These are phyloP conservation scores for Zalaria sp. DNA, from an alignment of 2,329 filamentous ascomycete genomes.

Conservation along the genomic window DNA sequence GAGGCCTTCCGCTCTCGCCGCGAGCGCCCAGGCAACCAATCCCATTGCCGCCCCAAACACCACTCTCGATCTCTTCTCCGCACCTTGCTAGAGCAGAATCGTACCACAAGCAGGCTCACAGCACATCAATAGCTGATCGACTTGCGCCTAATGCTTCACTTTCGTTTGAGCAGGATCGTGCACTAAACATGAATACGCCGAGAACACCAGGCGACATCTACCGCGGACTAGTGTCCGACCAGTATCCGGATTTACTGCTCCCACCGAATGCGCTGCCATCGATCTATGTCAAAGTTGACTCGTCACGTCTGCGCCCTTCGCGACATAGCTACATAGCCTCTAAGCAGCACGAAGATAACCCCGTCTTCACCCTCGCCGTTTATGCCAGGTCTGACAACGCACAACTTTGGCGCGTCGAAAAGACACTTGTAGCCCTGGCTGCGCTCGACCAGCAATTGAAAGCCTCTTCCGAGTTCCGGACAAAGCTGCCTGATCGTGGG, in stretches of 20 bases:
- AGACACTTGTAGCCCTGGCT: constrained; percentile 69
- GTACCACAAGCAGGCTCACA: constrained; percentile 15
- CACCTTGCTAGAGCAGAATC: constrained; percentile 24
- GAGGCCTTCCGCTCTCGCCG: constrained; percentile 49
- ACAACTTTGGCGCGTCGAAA: constrained; percentile 90
- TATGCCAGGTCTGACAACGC: constrained; percentile 60
- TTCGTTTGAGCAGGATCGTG: constrained; percentile 1
- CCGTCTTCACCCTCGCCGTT: constrained; percentile 82
- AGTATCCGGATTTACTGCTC: constrained; percentile 73
- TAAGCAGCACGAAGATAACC: constrained; percentile 74
- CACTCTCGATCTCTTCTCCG: constrained; percentile 46
- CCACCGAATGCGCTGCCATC: constrained; percentile 80
- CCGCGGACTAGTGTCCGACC: constrained; percentile 66
- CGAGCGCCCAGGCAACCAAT: constrained; percentile 61
- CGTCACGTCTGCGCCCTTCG: constrained; percentile 87
- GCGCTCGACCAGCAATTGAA: constrained; percentile 72
- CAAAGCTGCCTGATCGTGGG: constrained; percentile 66
- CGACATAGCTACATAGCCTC: constrained; percentile 70
- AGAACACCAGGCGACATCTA: constrained; percentile 41
- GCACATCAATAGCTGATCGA: constrained; percentile 9
- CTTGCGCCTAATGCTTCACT: constrained; percentile 7
- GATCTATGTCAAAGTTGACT: constrained; percentile 75
- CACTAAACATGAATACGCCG: not conserved
- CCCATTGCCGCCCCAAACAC: constrained; percentile 56
- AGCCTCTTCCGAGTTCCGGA: constrained; percentile 55